phyloP scores from a whole-genome alignment of 164 flowering plant species.

The Sextonia rubra region DNA sequence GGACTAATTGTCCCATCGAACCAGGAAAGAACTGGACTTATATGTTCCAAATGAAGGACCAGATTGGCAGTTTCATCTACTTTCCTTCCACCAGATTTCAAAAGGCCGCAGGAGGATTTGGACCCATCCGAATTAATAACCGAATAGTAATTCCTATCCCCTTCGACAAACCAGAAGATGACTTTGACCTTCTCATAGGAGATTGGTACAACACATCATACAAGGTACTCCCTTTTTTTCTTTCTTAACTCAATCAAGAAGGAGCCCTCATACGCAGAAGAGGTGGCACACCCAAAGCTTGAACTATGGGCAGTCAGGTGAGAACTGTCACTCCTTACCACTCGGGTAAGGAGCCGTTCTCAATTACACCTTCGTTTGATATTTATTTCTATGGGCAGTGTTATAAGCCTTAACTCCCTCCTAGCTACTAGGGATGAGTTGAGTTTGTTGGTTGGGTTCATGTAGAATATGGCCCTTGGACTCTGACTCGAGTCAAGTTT shows the following conservation, averaged over 20 bases:
- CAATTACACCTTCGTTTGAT: not conserved
- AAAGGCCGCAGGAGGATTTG: constrained; percentile 67
- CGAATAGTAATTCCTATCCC: constrained; percentile 48
- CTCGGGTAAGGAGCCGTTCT: no score
- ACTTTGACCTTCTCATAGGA: constrained; percentile 64
- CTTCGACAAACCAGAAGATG: constrained; percentile 54
- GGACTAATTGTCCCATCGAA: constrained; percentile 67
- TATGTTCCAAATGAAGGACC: constrained; percentile 62
- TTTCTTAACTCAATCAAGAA: no score
- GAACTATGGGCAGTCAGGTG: no score
- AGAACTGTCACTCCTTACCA: no score
- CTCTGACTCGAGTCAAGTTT: no score
- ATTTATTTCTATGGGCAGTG: no score
- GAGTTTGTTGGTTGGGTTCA: no score
- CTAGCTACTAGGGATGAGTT: no score
- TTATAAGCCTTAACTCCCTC: no score
- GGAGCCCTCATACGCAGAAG: no score
- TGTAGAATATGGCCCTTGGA: no score
- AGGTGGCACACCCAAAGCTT: no score
- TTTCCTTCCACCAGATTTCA: constrained; percentile 58
- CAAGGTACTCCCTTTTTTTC: constrained; percentile 25
- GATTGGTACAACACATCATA: constrained; percentile 45
- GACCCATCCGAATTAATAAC: constrained; percentile 65
- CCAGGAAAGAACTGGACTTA: constrained; percentile 67
- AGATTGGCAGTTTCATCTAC: constrained; percentile 66